Conservation (phyloP, 306 rosid species). For the Dicorynia guianensis region DNA sequence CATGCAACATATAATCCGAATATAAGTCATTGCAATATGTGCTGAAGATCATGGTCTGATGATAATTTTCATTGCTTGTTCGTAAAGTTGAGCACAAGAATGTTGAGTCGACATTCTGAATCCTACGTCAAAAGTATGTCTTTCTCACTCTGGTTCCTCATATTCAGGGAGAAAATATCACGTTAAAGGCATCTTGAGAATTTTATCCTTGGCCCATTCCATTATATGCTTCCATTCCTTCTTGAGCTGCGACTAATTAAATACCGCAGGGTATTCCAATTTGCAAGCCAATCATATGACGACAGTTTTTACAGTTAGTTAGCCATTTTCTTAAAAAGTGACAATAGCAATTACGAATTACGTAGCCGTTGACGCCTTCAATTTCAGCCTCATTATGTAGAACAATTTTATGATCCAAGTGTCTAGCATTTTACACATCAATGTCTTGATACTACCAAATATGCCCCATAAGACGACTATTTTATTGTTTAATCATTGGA, state of each 20-base stretch:
- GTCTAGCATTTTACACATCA: too few relatives aligned
- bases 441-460: too few relatives aligned
- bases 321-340: too few relatives aligned
- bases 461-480: too few relatives aligned
- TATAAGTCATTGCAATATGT: slow-evolving; percentile 42
- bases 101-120: background rate
- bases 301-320: too few relatives aligned
- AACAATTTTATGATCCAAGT: too few relatives aligned
- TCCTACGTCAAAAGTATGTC: background rate
- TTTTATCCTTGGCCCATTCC: too few relatives aligned
- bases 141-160: background rate
- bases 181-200: background rate
- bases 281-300: too few relatives aligned
- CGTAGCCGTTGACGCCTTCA: too few relatives aligned
- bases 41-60: slow-evolving; percentile 4
- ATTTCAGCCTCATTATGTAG: too few relatives aligned
- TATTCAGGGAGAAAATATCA: background rate
- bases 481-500: too few relatives aligned
- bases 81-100: background rate
- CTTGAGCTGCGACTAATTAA: background rate
- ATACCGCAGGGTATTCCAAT: background rate
- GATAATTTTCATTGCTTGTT: slow-evolving; percentile 17
- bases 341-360: too few relatives aligned
- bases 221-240: background rate
- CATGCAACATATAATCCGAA: slow-evolving; percentile 26